Evolutionary conservation across 169 alveolate genomes (phyloP).

Genomic region (Ichthyophthirius multifiliis): DNA sequence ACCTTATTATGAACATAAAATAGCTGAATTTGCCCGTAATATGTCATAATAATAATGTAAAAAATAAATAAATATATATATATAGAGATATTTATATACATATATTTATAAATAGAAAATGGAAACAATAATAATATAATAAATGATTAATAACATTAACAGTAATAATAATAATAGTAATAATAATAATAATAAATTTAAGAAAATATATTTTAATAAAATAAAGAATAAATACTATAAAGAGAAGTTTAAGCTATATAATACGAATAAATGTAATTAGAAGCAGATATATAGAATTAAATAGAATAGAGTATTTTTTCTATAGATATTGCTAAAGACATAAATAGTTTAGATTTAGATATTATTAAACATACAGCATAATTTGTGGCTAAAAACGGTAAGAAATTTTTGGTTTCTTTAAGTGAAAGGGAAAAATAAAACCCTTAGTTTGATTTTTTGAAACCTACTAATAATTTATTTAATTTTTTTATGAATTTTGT

Average conservation of each 20-base stretch:
- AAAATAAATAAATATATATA: not conserved
- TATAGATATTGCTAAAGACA: conserved; percentile 59
- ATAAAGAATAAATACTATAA: conserved; percentile 43
- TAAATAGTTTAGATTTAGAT: conserved; percentile 70
- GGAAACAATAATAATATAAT: not conserved
- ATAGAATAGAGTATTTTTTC: conserved; percentile 63
- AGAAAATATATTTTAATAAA: not conserved
- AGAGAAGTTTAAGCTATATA: too few relatives aligned
- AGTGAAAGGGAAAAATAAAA: conserved; percentile 71
- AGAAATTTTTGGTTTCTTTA: conserved; percentile 72
- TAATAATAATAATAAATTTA: conserved; percentile 21
- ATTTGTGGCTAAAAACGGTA: conserved; percentile 82
- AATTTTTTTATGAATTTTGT: conserved; percentile 72
- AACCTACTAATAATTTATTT: conserved; percentile 79
- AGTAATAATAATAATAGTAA: conserved; percentile 38
- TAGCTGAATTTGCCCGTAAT: conserved; percentile 49
- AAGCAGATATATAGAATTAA: too few relatives aligned
- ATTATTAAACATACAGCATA: conserved; percentile 77
- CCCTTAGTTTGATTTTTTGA: conserved; percentile 79
- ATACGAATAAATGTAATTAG: too few relatives aligned
- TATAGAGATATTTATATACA: not conserved
- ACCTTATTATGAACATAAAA: conserved; percentile 71
- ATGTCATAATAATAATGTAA: not conserved
- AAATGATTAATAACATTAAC: too few relatives aligned
- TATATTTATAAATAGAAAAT: not conserved